Evolutionary conservation across 1,284 basidiomycete genomes (phyloP).

Genomic region (Athelia psychrophila): DNA sequence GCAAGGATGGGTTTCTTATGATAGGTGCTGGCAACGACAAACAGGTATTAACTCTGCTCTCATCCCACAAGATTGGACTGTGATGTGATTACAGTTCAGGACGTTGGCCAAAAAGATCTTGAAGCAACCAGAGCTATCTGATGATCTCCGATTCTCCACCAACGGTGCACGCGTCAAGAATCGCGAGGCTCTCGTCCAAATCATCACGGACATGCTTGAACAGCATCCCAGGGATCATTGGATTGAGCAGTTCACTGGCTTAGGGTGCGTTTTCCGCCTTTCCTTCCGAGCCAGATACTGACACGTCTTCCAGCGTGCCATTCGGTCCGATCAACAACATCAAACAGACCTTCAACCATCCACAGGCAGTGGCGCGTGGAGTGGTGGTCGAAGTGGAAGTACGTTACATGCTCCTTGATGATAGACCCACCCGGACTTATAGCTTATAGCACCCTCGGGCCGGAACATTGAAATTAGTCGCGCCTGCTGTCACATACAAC

Average conservation of each 20-base stretch:
- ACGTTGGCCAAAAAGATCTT: slow-evolving; percentile 63
- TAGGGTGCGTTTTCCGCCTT: slow-evolving; percentile 53
- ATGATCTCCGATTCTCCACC: slow-evolving; percentile 63
- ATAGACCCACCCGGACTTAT: slow-evolving; percentile 3
- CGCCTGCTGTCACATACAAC: slow-evolving; percentile 87
- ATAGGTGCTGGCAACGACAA: slow-evolving; percentile 91
- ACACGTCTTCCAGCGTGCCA: slow-evolving; percentile 59
- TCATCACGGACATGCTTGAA: slow-evolving; percentile 66
- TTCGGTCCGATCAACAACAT: slow-evolving; percentile 95
- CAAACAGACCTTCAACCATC: slow-evolving; percentile 86
- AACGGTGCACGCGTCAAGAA: slow-evolving; percentile 80
- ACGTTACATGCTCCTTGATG: slow-evolving; percentile 18
- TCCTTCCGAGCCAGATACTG: slow-evolving; percentile 5
- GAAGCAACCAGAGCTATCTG: slow-evolving; percentile 50
- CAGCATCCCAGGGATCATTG: slow-evolving; percentile 65
- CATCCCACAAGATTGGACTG: not conserved
- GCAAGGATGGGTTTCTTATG: slow-evolving; percentile 89
- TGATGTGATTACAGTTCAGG: slow-evolving; percentile 52
- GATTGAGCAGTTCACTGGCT: slow-evolving; percentile 70
- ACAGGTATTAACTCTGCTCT: slow-evolving; percentile 52
- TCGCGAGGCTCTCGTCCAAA: slow-evolving; percentile 67
- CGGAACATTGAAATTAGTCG: slow-evolving; percentile 84
- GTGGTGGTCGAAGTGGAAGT: slow-evolving; percentile 64
- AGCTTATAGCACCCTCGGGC: slow-evolving; percentile 63
- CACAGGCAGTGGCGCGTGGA: slow-evolving; percentile 69